These are phyloP conservation scores for Xylariales sp. DNA, from an alignment of 2,329 filamentous ascomycete genomes.

Conservation along the genomic window DNA sequence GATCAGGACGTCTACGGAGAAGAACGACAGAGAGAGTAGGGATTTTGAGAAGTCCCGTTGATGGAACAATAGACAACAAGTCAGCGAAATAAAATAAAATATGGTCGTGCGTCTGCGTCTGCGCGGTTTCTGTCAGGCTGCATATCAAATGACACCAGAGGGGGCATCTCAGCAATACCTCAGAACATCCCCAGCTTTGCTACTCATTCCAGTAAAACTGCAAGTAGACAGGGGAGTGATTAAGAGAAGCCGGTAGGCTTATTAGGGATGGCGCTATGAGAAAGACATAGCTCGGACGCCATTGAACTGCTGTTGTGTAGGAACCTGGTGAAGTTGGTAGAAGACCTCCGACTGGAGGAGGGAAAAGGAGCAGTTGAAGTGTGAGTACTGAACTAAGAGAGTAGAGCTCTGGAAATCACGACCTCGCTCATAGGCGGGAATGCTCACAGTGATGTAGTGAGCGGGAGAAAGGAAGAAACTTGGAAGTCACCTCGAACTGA, in stretches of 20 bases:
- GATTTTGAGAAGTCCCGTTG: no score
- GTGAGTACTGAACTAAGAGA: background rate
- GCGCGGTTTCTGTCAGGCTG: background rate
- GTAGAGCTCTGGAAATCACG: background rate
- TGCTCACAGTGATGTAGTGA: no score
- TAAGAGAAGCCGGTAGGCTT: slow-evolving; percentile 6
- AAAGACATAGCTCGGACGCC: slow-evolving; percentile 8
- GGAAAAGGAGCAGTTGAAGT: background rate
- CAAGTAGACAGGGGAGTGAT: background rate
- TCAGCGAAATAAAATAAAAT: background rate
- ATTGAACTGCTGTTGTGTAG: slow-evolving; percentile 8
- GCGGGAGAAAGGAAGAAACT: no score
- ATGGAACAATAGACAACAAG: background rate
- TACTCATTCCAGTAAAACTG: no score
- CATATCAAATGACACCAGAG: background rate
- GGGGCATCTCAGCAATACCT: background rate
- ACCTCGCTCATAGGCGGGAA: no score
- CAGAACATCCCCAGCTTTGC: background rate
- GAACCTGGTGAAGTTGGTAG: no score
- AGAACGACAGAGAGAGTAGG: no score
- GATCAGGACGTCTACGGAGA: no score
- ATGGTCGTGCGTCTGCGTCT: background rate
- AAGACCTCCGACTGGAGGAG: no score
- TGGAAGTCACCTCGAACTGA: slow-evolving; percentile 1
- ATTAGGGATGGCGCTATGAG: slow-evolving; percentile 1